Evolutionary conservation across 2,329 filamentous ascomycete species (phyloP).

Genomic region (Claviceps cyperi): DNA sequence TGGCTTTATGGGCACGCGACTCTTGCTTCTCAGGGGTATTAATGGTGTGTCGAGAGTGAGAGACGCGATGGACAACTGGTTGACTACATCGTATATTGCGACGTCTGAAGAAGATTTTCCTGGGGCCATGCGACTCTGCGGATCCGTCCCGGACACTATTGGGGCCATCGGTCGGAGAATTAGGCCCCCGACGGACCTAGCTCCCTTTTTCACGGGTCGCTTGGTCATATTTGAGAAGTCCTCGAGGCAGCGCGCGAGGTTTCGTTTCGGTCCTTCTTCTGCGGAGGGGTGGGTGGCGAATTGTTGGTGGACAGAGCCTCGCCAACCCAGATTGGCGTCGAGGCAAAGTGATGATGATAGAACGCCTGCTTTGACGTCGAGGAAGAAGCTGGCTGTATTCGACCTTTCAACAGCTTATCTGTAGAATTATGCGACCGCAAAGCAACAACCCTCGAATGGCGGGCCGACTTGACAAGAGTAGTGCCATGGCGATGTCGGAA

Average conservation of each 20-base stretch:
- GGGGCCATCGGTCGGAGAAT: slow-evolving; percentile 16
- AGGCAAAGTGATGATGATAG: not conserved
- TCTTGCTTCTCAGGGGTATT: slow-evolving; percentile 18
- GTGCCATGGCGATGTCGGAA: slow-evolving; percentile 37
- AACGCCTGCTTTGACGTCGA: not conserved
- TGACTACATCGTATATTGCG: slow-evolving; percentile 27
- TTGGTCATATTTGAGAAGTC: slow-evolving; percentile 11
- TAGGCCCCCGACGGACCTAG: slow-evolving; percentile 9
- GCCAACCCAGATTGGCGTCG: not conserved
- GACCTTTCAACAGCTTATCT: slow-evolving; percentile 1
- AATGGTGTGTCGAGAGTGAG: slow-evolving; percentile 28
- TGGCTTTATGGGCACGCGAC: slow-evolving; percentile 22
- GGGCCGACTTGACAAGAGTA: slow-evolving; percentile 34
- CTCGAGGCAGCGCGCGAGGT: not conserved
- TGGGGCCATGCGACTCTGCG: slow-evolving; percentile 21
- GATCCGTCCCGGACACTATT: slow-evolving; percentile 16
- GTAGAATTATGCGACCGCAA: not conserved
- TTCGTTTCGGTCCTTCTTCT: not conserved
- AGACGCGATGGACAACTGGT: slow-evolving; percentile 26
- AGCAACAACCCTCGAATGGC: slow-evolving; percentile 7
- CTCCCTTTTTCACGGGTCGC: slow-evolving; percentile 11
- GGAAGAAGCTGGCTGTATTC: not conserved
- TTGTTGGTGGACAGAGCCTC: not conserved
- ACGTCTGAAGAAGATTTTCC: slow-evolving; percentile 17
- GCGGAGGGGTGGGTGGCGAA: not conserved